Evolutionary conservation across 441 rosid species (phyloP).

Genomic region (Gossypium schwendimanii): DNA sequence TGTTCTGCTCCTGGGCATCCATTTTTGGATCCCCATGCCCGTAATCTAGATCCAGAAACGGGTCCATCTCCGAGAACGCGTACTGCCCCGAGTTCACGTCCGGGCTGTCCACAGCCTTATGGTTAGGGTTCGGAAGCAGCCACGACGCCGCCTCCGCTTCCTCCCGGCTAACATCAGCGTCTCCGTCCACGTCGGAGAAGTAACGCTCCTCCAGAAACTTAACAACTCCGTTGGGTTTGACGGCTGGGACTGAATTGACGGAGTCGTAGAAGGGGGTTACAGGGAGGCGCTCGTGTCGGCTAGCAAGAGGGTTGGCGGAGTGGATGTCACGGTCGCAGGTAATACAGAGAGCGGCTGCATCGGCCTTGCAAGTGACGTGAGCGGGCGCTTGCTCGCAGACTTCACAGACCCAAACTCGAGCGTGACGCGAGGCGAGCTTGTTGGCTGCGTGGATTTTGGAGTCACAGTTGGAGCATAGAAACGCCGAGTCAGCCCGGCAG

Average conservation of each 20-base stretch:
- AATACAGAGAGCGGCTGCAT: slow-evolving; percentile 83
- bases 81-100: slow-evolving; percentile 57
- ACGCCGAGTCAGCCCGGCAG: slow-evolving; percentile 87
- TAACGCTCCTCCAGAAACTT: slow-evolving; percentile 49
- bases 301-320: slow-evolving; percentile 77
- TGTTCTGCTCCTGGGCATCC: slow-evolving; percentile 58
- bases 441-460: slow-evolving; percentile 74
- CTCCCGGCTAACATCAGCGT: slow-evolving; percentile 51
- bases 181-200: slow-evolving; percentile 39
- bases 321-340: slow-evolving; percentile 91
- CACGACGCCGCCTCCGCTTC: slow-evolving; percentile 88
- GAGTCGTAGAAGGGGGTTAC: slow-evolving; percentile 62
- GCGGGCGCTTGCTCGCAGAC: slow-evolving; percentile 98
- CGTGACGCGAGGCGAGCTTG: slow-evolving; percentile 87
- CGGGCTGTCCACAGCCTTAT: slow-evolving; percentile 35
- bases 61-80: slow-evolving; percentile 59
- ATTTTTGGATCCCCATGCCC: slow-evolving; percentile 48
- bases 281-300: slow-evolving; percentile 77
- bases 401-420: slow-evolving; percentile 77
- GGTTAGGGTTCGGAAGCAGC: slow-evolving; percentile 59
- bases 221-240: slow-evolving; percentile 25
- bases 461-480: slow-evolving; percentile 79
- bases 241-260: slow-evolving; percentile 27
- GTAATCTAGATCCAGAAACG: slow-evolving; percentile 65
- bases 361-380: slow-evolving; percentile 87